Base-by-base conservation (phyloP, 805 yeast species). In the Barnettozyma pratensis region DNA sequence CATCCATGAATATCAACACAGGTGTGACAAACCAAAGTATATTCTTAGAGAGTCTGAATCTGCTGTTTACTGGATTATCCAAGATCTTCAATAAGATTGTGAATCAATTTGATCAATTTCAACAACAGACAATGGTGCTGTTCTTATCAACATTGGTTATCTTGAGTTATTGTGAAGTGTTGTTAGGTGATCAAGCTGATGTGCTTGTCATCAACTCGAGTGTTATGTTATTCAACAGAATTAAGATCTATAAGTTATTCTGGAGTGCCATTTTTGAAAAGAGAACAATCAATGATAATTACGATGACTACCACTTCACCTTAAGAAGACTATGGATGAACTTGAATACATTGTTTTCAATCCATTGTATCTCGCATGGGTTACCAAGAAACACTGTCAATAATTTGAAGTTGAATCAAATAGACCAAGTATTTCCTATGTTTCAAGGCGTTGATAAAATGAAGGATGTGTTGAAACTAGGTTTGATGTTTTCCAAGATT, bases 171-270 rank as follows among this genome's bases (percentile, higher is more conserved):
- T 66, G 80, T 8, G 72, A 82, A 8, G 65, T 81, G 2, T 66
- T 82, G 38, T 75, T 81, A 27, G 90, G 91, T 0, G 79, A 77
- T 45, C 71, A 74, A 35, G 80, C 77, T 57, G 77, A 86, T 6
- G 65, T 80, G 37, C 44, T 46, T 81, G 83, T 1, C 27, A 68
- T 85, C 30, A 73, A 80, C 4, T 67, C 75, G 48, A 69, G 84
- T 1, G 70, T 75, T 11, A 66, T 81, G 1, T 70, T 81, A 11
- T 77, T 82, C 58, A 79, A 79, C 59, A 88, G 82, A 55, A 75
- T 80, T 62, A 74, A 74, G 52, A 63, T 83, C 7, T 70, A 59
- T 58, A 75, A 58, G 46, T 67, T 70, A 12, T 60, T 64, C 39
- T 58, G 59, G 50, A 45, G 41, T 10, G 59, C 49, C 39, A 39